phyloP scores from a whole-genome alignment of 805 yeast genomes.

The Vanderwaltozyma yarrowii region DNA sequence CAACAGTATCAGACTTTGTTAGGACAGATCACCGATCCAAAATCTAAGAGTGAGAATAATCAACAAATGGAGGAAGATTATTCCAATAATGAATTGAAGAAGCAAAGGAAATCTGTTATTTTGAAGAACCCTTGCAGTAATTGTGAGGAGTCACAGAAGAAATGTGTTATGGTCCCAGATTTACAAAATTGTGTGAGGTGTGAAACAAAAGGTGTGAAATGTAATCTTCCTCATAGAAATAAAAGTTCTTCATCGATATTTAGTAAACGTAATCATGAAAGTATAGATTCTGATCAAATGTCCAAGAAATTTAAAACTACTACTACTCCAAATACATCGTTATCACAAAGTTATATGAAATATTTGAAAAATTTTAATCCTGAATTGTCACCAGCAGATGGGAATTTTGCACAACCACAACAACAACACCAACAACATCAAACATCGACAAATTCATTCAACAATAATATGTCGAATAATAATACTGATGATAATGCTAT shows the following conservation, averaged over 20 bases:
- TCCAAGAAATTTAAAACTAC: neutral
- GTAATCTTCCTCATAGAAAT: conserved; percentile 49
- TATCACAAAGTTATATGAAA: neutral
- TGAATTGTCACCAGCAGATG: neutral
- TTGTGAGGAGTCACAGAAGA: conserved; percentile 69
- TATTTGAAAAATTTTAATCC: neutral
- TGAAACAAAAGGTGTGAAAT: conserved; percentile 55
- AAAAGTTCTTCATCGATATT: conserved; percentile 16
- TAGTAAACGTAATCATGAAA: neutral
- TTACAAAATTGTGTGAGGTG: conserved; percentile 63
- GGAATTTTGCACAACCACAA: too few species aligned
- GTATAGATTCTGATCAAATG: neutral
- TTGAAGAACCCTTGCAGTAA: conserved; percentile 61
- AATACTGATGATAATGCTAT: neutral
- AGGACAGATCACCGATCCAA: too few species aligned
- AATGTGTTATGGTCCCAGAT: conserved; percentile 63
- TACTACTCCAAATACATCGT: neutral
- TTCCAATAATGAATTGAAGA: too few species aligned
- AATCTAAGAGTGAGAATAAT: too few species aligned
- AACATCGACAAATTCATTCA: too few species aligned
- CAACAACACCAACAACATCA: too few species aligned
- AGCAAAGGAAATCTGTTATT: neutral
- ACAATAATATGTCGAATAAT: too few species aligned
- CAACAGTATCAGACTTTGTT: conserved; percentile 25
- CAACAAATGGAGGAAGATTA: too few species aligned